phyloP scores from a whole-genome alignment of 2,329 filamentous ascomycete genomes.

The Xylaria sp. region DNA sequence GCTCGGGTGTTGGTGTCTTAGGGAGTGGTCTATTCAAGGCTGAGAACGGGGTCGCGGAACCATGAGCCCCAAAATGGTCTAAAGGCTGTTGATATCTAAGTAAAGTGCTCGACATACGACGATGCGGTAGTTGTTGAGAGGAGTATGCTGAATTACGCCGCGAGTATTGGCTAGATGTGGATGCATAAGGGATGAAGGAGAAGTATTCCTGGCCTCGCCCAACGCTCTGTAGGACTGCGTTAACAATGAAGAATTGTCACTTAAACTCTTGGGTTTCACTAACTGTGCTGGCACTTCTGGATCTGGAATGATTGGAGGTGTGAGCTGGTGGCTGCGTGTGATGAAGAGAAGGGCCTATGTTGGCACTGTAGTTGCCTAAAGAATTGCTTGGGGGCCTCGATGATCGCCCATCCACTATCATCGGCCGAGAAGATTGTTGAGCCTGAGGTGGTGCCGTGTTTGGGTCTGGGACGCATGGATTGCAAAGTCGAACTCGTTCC shows the following conservation, averaged over 20 bases:
- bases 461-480: conserved; percentile 71
- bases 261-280: conserved; percentile 41
- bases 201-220: conserved; percentile 41
- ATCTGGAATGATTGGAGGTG: conserved; percentile 45
- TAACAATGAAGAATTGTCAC: conserved; percentile 2
- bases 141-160: conserved; percentile 20
- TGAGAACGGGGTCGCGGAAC: conserved; percentile 53
- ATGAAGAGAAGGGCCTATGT: conserved; percentile 44
- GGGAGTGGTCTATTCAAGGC: conserved; percentile 50
- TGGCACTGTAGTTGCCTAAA: conserved; percentile 13
- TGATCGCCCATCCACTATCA: conserved; percentile 34
- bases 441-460: conserved; percentile 67
- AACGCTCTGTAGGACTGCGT: conserved; percentile 42
- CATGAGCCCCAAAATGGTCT: conserved; percentile 22
- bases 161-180: conserved; percentile 12
- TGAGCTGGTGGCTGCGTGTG: conserved; percentile 45
- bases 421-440: conserved; percentile 49
- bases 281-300: conserved; percentile 64
- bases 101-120: conserved; percentile 10
- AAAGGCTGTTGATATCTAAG: conserved; percentile 4
- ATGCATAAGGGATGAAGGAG: conserved; percentile 16
- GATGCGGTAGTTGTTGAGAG: conserved; percentile 13
- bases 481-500: conserved; percentile 69
- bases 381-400: conserved; percentile 58
- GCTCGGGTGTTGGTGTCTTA: conserved; percentile 51